Evolutionary conservation across 1,284 basidiomycete species (phyloP).

Genomic region (Puccinia hordei): DNA sequence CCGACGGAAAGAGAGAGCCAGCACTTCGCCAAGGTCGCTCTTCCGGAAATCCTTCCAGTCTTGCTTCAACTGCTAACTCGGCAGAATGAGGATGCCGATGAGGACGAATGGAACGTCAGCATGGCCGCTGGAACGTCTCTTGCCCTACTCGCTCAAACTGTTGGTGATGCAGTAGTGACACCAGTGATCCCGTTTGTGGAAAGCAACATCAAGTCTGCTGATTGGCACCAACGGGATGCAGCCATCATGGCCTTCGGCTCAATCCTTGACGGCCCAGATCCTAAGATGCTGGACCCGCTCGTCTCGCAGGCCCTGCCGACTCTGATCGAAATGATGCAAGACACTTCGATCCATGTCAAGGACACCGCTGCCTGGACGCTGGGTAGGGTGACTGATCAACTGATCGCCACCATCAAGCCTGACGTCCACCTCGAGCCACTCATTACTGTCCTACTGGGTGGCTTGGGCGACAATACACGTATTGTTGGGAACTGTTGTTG

Average conservation of each 20-base stretch:
- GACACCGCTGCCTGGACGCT: slow-evolving; percentile 98
- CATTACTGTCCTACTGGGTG: slow-evolving; percentile 78
- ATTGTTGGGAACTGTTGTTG: slow-evolving; percentile 95
- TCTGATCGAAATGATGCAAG: slow-evolving; percentile 92
- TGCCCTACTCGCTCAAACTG: slow-evolving; percentile 82
- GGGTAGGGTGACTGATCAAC: slow-evolving; percentile 87
- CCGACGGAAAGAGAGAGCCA: slow-evolving; percentile 82
- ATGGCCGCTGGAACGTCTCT: slow-evolving; percentile 98
- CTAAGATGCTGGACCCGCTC: slow-evolving; percentile 79
- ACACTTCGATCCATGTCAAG: slow-evolving; percentile 81
- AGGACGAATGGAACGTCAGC: slow-evolving; percentile 97
- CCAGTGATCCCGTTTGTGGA: slow-evolving; percentile 98
- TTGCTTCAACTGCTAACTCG: slow-evolving; percentile 82
- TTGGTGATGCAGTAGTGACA: slow-evolving; percentile 85
- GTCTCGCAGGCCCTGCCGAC: slow-evolving; percentile 92
- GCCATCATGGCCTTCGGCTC: slow-evolving; percentile 98
- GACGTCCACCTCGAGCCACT: slow-evolving; percentile 84
- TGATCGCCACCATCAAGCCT: slow-evolving; percentile 82
- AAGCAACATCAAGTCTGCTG: slow-evolving; percentile 82
- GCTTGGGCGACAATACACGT: slow-evolving; percentile 74
- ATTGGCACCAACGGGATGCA: slow-evolving; percentile 95
- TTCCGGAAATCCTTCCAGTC: slow-evolving; percentile 91
- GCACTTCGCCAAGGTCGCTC: slow-evolving; percentile 89
- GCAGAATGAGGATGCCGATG: slow-evolving; percentile 95
- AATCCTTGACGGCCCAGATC: slow-evolving; percentile 93